phyloP scores from a whole-genome alignment of 495 filamentous ascomycete genomes.

The Geopyxis carbonaria region DNA sequence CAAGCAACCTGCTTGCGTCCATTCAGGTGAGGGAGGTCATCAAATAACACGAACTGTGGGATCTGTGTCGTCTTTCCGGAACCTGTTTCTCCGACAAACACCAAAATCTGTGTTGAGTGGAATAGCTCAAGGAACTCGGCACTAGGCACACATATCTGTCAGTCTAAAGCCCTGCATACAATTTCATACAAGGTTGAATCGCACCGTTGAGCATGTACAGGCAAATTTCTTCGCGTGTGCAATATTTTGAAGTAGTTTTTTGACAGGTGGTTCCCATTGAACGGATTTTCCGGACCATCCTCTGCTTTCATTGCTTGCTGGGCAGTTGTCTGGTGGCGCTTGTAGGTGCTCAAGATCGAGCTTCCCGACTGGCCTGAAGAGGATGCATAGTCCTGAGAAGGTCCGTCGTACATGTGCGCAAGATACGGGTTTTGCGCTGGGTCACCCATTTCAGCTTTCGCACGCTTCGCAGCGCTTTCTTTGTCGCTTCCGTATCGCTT shows the following conservation, averaged over 20 bases:
- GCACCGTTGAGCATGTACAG: slow-evolving; percentile 75
- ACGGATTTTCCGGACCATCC: slow-evolving; percentile 68
- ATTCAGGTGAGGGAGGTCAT: slow-evolving; percentile 76
- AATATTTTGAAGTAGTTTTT: slow-evolving; percentile 77
- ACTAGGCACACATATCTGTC: slow-evolving; percentile 29
- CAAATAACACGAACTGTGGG: slow-evolving; percentile 91
- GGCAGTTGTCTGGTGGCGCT: slow-evolving; percentile 68
- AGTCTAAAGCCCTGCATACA: background rate
- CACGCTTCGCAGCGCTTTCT: slow-evolving; percentile 7
- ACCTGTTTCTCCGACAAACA: slow-evolving; percentile 98
- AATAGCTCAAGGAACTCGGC: slow-evolving; percentile 87
- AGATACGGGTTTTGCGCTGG: slow-evolving; percentile 59
- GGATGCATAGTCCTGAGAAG: slow-evolving; percentile 26
- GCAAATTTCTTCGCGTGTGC: slow-evolving; percentile 63
- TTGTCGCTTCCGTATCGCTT: slow-evolving; percentile 3
- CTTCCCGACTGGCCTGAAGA: slow-evolving; percentile 29
- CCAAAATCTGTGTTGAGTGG: slow-evolving; percentile 82
- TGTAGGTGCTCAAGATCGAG: slow-evolving; percentile 44
- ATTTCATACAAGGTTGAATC: background rate
- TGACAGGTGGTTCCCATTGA: slow-evolving; percentile 59
- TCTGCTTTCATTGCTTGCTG: slow-evolving; percentile 55
- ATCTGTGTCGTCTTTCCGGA: slow-evolving; percentile 99
- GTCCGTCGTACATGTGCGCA: slow-evolving; percentile 61
- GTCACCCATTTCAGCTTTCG: slow-evolving; percentile 17
- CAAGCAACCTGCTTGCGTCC: slow-evolving; percentile 77